These are phyloP conservation scores for Phaeolepiota aurea DNA, from an alignment of 768 basidiomycete genomes.

Conservation along the genomic window DNA sequence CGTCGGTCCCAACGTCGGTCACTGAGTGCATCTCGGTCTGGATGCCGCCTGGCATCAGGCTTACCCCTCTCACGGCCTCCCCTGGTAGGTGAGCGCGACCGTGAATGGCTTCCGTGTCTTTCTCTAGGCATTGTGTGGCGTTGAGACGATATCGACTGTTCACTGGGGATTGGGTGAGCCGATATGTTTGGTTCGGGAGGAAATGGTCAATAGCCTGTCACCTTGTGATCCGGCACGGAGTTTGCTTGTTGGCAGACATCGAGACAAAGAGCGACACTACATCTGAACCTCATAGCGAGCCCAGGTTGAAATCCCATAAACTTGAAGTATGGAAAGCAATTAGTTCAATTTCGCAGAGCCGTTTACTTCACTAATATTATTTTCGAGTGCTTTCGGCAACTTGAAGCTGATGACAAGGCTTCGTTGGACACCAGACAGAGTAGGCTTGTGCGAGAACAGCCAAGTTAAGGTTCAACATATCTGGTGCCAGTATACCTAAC, in stretches of 20 bases:
- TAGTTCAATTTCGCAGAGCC: neutral
- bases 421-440: no score
- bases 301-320: no score
- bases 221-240: neutral
- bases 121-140: neutral
- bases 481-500: no score
- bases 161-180: neutral
- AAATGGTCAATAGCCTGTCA: neutral
- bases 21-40: neutral
- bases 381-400: no score
- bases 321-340: neutral
- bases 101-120: neutral
- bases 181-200: neutral
- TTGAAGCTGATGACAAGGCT: no score
- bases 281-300: no score
- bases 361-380: neutral
- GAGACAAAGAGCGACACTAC: no score
- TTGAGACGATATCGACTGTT: neutral
- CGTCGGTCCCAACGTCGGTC: conserved; percentile 8
- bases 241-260: neutral
- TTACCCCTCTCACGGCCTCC: conserved; percentile 4
- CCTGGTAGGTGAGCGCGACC: neutral
- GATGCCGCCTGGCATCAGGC: neutral
- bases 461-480: no score
- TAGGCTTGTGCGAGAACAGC: no score